Base-by-base conservation (phyloP, 1,284 basidiomycete genomes). In the Trichosporon coremiiforme region DNA sequence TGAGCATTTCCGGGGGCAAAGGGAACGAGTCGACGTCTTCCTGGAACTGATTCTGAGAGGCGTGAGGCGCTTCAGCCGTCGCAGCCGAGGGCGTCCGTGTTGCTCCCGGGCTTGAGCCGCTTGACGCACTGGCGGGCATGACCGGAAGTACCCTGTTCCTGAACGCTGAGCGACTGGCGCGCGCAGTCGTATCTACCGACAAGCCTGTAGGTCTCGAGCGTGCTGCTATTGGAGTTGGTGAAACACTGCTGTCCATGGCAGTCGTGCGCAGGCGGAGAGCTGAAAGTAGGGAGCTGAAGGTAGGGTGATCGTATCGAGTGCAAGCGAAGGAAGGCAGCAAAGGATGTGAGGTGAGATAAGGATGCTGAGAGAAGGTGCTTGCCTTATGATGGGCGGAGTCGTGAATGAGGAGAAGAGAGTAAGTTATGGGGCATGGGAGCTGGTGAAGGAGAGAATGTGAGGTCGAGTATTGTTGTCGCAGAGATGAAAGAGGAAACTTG, bases 141-240 rank as follows among this genome's bases (percentile, higher is more conserved):
- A 10, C 57, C 17, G 57, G 57, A n/a, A 60, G 20, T 9, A 33
- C 57, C 57, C 57, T 60, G 57, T 60, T 35, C 57, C 57, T 60
- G 57, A 33, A 33, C 29, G 57, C 57, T 13, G 31, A 33, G 57
- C 29, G 15, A n/a, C 57, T 15, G 31, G 57, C 57, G 31, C 31
- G 6, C 57, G 57, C 57, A 60, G 57, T 33, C 29, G 29, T 60
- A 13, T 33, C 31, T 22, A 33, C 29, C 15, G 57, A 17, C 57
- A 33, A 33, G 13, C 29, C 17, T 13, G 10, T 8, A 4, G 29
- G 17, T 10, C 4, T 35, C 57, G 29, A n/a, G 29, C 29, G 31
- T 22, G 31, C 17, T 60, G 12, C 57, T 5, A 2, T 17, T 31
- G 29, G 25, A 29, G 13, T 2, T 35, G 12, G 57, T 25, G 15